A percentile compares a stretch with the other conserved stretches of the same genome.
Evolutionary conservation across 1,139 yeast genomes (phyloP).

Genomic region (Yarrowia galli): DNA sequence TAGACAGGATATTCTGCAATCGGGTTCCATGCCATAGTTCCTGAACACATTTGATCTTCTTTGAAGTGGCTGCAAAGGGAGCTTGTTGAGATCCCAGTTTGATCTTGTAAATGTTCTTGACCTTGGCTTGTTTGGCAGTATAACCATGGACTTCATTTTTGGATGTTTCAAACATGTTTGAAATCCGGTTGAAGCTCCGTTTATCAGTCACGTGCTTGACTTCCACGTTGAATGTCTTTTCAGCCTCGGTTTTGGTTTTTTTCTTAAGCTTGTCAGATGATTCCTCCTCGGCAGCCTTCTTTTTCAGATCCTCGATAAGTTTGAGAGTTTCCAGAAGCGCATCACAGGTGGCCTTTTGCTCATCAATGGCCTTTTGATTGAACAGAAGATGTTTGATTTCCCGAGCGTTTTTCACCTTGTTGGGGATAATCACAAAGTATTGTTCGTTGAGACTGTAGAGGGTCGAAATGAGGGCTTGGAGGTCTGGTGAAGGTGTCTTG

Average conservation of each 20-base stretch:
- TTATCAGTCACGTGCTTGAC: conserved; percentile 25
- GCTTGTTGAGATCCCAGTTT: conserved; percentile 35
- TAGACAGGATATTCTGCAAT: conserved; percentile 24
- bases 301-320: conserved; percentile 30
- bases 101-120: conserved; percentile 31
- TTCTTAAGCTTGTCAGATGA: not conserved
- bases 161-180: conserved; percentile 20
- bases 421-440: conserved; percentile 36
- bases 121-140: not conserved
- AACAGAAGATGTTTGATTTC: conserved; percentile 16
- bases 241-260: not conserved
- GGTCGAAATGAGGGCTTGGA: not conserved
- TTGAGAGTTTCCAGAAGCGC: conserved; percentile 28
- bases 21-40: conserved; percentile 37
- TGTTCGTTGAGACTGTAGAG: conserved; percentile 20
- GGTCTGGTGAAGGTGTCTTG: conserved; percentile 1
- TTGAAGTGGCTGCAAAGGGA: conserved; percentile 30
- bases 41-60: conserved; percentile 33
- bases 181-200: conserved; percentile 15
- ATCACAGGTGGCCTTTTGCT: conserved; percentile 29
- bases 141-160: conserved; percentile 24
- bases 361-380: conserved; percentile 21
- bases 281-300: not conserved
- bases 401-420: conserved; percentile 34
- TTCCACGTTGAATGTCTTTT: conserved; percentile 26